Percentiles rank a stretch among this genome's conserved stretches.
Evolutionary conservation across 768 basidiomycete species (phyloP).

Genomic region (Mycena pura): DNA sequence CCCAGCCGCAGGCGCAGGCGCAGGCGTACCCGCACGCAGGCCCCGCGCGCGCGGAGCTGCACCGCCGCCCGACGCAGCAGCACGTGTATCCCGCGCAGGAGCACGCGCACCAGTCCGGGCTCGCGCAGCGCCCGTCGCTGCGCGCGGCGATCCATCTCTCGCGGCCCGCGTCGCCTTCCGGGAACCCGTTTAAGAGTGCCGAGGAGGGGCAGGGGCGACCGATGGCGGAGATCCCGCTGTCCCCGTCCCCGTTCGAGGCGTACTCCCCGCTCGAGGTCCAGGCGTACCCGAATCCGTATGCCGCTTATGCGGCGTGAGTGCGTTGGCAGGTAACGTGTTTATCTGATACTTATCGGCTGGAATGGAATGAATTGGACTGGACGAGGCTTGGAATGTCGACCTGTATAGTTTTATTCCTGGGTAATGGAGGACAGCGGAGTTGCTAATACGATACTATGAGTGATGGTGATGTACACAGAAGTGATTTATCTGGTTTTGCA

Average conservation of each 20-base stretch:
- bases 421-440: too few species aligned
- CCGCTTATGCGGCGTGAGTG: constrained; percentile 1
- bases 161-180: constrained; percentile 2
- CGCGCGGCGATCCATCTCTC: constrained; percentile 7
- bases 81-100: neutral
- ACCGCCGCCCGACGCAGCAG: constrained; percentile 2
- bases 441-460: too few species aligned
- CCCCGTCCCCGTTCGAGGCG: too few species aligned
- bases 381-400: constrained; percentile 5
- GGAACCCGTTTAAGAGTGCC: constrained; percentile 2
- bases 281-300: constrained; percentile 8
- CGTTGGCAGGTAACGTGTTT: constrained; percentile 1
- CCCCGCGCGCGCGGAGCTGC: constrained; percentile 4
- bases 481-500: too few species aligned
- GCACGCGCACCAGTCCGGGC: constrained; percentile 10
- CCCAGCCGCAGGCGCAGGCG: neutral
- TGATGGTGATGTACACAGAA: too few species aligned
- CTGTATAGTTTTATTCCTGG: constrained; percentile 3
- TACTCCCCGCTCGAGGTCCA: too few species aligned
- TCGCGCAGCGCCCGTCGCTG: constrained; percentile 7
- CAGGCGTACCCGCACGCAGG: constrained; percentile 2
- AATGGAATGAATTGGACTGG: neutral
- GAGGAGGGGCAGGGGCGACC: too few species aligned
- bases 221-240: constrained; percentile 10
- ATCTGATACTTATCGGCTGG: neutral